Evolutionary conservation across 352 stramenopile species (phyloP).

Genomic region (Phytophthora nicotianae): DNA sequence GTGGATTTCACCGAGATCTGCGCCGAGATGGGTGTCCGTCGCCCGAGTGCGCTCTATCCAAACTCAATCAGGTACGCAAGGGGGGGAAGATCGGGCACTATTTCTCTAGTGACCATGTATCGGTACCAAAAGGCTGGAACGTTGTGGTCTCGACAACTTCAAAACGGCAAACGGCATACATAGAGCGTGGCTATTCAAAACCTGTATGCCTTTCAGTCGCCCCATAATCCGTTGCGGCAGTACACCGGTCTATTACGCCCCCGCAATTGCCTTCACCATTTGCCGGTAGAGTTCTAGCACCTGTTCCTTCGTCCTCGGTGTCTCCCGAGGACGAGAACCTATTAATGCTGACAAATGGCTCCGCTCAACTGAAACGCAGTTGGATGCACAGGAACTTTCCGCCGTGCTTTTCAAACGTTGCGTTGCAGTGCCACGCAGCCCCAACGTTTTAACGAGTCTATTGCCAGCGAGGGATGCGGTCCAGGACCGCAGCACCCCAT

Average conservation of each 20-base stretch:
- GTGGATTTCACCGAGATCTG: conserved; percentile 17
- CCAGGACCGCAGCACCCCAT: neutral
- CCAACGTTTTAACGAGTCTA: conserved; percentile 44
- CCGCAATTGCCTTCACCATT: conserved; percentile 15
- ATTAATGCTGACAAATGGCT: conserved; percentile 29
- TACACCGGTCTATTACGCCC: neutral
- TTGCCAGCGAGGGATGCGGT: conserved; percentile 31
- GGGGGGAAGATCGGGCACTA: conserved; percentile 12
- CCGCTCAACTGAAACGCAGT: conserved; percentile 8
- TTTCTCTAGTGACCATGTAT: conserved; percentile 19
- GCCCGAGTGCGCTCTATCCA: conserved; percentile 27
- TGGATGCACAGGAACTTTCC: conserved; percentile 19
- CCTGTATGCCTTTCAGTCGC: conserved; percentile 20
- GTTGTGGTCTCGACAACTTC: conserved; percentile 7
- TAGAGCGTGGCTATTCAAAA: conserved; percentile 10
- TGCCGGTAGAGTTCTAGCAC: conserved; percentile 14
- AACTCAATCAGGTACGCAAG: conserved; percentile 22
- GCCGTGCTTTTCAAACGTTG: conserved; percentile 12
- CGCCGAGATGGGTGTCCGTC: conserved; percentile 26
- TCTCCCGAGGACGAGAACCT: conserved; percentile 26
- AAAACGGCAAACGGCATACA: conserved; percentile 16
- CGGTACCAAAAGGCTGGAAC: neutral
- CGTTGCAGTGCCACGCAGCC: conserved; percentile 11
- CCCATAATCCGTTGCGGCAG: conserved; percentile 13
- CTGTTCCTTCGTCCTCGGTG: conserved; percentile 24